These are phyloP conservation scores for Bryum argenteum DNA, from an alignment of 225 moss, liverwort and hornwort species.

Conservation along the genomic window DNA sequence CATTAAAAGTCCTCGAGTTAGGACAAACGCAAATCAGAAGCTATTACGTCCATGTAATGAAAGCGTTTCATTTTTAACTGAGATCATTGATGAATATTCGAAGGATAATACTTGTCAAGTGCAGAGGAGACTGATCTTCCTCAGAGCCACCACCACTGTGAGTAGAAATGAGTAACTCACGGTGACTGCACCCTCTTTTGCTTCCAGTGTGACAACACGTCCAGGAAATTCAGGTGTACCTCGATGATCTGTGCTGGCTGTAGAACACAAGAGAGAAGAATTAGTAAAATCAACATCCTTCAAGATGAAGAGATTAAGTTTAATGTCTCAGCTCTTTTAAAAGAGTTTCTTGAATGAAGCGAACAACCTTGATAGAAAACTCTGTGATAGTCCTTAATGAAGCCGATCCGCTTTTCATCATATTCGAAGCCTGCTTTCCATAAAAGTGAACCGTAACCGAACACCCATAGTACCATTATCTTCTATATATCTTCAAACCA, in stretches of 20 bases:
- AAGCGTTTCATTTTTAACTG: background rate
- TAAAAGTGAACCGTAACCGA: conserved; percentile 70
- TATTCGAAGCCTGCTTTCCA: conserved; percentile 71
- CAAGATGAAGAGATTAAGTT: background rate
- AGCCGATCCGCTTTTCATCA: conserved; percentile 62
- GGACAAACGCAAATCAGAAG: conserved; percentile 1
- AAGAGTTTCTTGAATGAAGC: background rate
- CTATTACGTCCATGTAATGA: background rate
- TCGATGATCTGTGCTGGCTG: conserved; percentile 67
- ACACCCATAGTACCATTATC: conserved; percentile 56
- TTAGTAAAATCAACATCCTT: background rate
- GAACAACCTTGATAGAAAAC: conserved; percentile 64
- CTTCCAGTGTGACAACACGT: conserved; percentile 59
- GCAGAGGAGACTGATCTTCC: conserved; percentile 4
- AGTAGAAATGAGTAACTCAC: conserved; percentile 34
- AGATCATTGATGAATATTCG: background rate
- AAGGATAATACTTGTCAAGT: background rate
- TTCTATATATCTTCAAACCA: conserved; percentile 22
- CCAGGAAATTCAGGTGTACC: conserved; percentile 61
- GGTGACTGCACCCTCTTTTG: conserved; percentile 55
- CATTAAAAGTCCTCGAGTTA: conserved; percentile 23
- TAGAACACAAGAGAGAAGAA: conserved; percentile 19
- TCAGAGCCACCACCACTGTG: conserved; percentile 11
- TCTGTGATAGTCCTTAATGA: conserved; percentile 58
- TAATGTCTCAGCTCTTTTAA: background rate